Evolutionary conservation across 169 alveolate species (phyloP).

Genomic region (Cryptosporidium baileyi): DNA sequence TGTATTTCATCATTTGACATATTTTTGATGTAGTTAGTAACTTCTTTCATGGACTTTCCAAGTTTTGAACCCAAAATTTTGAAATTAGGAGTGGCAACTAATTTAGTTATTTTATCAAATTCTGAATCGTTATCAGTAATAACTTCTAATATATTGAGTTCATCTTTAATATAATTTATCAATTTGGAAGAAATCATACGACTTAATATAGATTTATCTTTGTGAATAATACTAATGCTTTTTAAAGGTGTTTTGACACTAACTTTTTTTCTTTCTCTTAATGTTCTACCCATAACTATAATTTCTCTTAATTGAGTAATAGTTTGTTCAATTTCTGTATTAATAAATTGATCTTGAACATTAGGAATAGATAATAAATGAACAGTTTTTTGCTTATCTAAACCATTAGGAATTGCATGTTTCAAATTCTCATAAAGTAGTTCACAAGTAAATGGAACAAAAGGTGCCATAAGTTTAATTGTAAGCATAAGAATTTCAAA

Average conservation of each 20-base stretch:
- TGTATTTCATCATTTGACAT: conserved; percentile 74
- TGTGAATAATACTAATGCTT: conserved; percentile 80
- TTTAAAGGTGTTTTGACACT: conserved; percentile 90
- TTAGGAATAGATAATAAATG: conserved; percentile 88
- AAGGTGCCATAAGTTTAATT: conserved; percentile 84
- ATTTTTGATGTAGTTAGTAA: conserved; percentile 77
- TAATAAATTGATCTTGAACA: conserved; percentile 76
- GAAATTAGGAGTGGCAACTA: conserved; percentile 85
- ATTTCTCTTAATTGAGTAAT: conserved; percentile 80
- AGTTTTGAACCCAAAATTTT: conserved; percentile 86
- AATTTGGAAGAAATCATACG: conserved; percentile 76
- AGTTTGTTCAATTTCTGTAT: conserved; percentile 81
- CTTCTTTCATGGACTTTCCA: conserved; percentile 81
- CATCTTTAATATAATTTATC: conserved; percentile 85
- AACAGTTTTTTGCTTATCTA: conserved; percentile 78
- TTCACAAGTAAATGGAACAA: conserved; percentile 93
- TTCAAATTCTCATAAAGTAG: conserved; percentile 89
- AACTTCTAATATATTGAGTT: conserved; percentile 81
- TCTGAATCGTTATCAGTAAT: conserved; percentile 78
- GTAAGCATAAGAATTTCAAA: conserved; percentile 88
- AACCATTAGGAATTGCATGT: conserved; percentile 84
- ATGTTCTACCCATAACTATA: conserved; percentile 88
- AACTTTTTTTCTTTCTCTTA: conserved; percentile 89
- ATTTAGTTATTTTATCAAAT: conserved; percentile 76
- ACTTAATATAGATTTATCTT: conserved; percentile 75